Evolutionary conservation across 768 basidiomycete species (phyloP), one percentile per base, ranked within the genome.

Genomic region (Russula virescens): DNA sequence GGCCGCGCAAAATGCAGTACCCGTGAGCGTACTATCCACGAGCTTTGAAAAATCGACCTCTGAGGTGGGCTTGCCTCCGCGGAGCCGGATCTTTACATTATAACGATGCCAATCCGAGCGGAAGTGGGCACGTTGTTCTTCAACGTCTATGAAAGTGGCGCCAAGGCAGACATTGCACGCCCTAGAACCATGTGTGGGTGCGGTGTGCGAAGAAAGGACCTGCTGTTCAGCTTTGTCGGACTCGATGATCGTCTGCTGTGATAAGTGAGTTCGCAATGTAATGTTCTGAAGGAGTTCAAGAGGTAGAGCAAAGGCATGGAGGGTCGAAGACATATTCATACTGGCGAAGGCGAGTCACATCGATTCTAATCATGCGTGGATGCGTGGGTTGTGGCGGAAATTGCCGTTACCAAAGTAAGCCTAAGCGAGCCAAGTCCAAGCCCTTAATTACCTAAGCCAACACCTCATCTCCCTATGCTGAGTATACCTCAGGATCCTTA

Each of bases 81-180:
- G 76, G 53, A 94, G 75, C 60, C 86, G 85, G 51, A 83, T 81
- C 75, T 96, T 97, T 68, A 94, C 90, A 72, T 98, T 98, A 76
- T 96, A 98, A 61, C 94, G 83, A 80, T 99, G 96, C 97, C 96
- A 98, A 74, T 99, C 96, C 11, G 91, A 91, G 68, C 86, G 85
- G 73, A 91, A 97, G 74, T 98, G 96, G 1, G 76, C 72, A 55
- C 94, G 81, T 69, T 98, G 94, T 62, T 89, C 89, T 38, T 89
- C 84, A 7, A 98, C 81, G 61, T 87, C 85, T 14, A 76, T 66
- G 66, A 98, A 98, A 0, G 75, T 69, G 3, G 82, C 80, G 5
- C 85, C 88, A 19, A 84, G 78, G 68, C 91, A 94, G 54, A 92
- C 75, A 55, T 83, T 88, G 71, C 91, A 93, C 0, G 85, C 77